Percentiles rank a stretch among this genome's conserved stretches.
phyloP scores from a whole-genome alignment of 2,329 filamentous ascomycete genomes.

The Huntiella moniliformis region DNA sequence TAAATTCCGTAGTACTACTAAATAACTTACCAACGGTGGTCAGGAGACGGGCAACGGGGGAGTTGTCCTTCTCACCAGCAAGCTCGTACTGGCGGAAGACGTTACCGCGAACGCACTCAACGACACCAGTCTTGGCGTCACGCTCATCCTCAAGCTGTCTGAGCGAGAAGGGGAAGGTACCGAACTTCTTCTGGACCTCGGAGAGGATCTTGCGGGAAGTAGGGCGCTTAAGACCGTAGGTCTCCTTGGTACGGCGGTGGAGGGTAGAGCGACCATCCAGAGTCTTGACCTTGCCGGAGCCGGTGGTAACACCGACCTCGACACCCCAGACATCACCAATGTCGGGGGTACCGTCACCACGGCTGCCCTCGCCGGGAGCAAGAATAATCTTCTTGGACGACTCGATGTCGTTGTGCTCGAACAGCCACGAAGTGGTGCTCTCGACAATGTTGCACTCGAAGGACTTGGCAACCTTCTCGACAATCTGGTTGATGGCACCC shows the following conservation, averaged over 20 bases:
- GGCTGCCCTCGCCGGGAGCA: conserved; percentile 65
- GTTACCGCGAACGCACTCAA: conserved; percentile 85
- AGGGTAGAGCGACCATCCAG: conserved; percentile 76
- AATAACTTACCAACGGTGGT: conserved; percentile 69
- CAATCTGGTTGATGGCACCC: conserved; percentile 63
- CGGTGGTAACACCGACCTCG: conserved; percentile 81
- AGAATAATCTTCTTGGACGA: conserved; percentile 95
- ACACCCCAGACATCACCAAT: conserved; percentile 94
- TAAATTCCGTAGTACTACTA: neutral
- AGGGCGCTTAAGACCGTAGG: conserved; percentile 82
- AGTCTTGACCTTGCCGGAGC: conserved; percentile 86
- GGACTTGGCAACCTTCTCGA: conserved; percentile 80
- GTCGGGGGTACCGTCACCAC: conserved; percentile 77
- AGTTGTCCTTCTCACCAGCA: conserved; percentile 77
- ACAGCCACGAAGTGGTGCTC: conserved; percentile 94
- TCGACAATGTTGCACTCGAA: conserved; percentile 90
- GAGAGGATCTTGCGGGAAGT: conserved; percentile 84
- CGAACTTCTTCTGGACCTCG: conserved; percentile 93
- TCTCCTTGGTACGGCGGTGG: conserved; percentile 80
- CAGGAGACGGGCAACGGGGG: conserved; percentile 69
- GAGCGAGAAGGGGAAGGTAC: conserved; percentile 92
- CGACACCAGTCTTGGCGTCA: conserved; percentile 82
- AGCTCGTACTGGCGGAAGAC: conserved; percentile 94
- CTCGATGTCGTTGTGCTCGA: conserved; percentile 95
- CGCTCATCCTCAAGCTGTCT: conserved; percentile 94